Evolutionary conservation across 352 stramenopile genomes (phyloP).

Genomic region (Phytophthora rubi): DNA sequence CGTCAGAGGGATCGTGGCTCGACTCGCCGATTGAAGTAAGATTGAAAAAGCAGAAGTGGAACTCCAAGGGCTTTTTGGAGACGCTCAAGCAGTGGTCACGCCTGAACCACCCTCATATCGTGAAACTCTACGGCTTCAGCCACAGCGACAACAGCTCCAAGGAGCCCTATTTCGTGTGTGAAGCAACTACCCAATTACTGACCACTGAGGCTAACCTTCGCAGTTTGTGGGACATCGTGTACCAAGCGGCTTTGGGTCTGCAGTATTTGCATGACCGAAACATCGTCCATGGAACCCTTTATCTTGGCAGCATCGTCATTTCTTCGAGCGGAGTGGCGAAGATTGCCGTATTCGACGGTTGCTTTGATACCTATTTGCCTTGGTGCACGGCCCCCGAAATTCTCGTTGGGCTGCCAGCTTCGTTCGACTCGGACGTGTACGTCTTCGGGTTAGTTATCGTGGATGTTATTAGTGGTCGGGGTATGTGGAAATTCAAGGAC

Average conservation of each 20-base stretch:
- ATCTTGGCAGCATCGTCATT: constrained; percentile 12
- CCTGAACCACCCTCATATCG: constrained; percentile 32
- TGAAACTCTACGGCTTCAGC: constrained; percentile 34
- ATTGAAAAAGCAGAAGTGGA: neutral
- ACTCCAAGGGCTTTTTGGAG: constrained; percentile 11
- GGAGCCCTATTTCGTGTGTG: constrained; percentile 29
- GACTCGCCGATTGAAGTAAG: constrained; percentile 20
- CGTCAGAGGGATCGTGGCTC: constrained; percentile 7
- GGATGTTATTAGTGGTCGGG: neutral
- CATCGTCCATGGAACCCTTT: constrained; percentile 27
- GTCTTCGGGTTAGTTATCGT: constrained; percentile 13
- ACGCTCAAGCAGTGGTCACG: constrained; percentile 19
- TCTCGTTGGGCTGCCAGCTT: constrained; percentile 12
- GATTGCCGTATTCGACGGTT: constrained; percentile 5
- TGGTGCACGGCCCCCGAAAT: constrained; percentile 5
- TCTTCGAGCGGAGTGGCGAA: constrained; percentile 20
- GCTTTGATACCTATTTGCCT: neutral
- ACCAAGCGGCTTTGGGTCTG: constrained; percentile 34
- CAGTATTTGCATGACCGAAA: constrained; percentile 37
- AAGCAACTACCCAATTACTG: neutral
- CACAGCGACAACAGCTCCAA: neutral
- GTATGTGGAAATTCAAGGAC: neutral
- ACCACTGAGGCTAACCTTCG: neutral
- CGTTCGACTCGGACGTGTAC: constrained; percentile 19
- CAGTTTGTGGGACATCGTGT: constrained; percentile 21